phyloP scores from a whole-genome alignment of 2,329 filamentous ascomycete species.

The Tricladium varicosporioides region DNA sequence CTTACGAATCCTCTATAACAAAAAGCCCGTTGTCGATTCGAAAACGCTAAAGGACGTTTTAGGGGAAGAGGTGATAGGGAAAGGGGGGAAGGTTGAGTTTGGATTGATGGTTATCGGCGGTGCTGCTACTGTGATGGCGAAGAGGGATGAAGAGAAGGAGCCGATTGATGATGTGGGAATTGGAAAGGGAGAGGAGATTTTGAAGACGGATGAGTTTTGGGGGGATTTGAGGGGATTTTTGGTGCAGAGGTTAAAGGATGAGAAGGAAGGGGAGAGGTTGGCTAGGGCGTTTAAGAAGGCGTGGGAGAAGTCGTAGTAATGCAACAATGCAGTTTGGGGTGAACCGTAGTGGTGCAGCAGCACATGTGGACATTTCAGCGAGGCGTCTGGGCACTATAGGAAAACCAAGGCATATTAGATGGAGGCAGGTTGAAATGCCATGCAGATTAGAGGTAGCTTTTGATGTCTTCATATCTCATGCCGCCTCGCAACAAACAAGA shows the following conservation, averaged over 20 bases:
- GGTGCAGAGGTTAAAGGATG: slow-evolving; percentile 74
- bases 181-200: slow-evolving; percentile 47
- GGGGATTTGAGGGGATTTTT: slow-evolving; percentile 78
- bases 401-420: neutral
- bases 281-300: slow-evolving; percentile 62
- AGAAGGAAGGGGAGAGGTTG: slow-evolving; percentile 55
- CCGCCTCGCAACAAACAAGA: slow-evolving; percentile 5
- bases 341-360: slow-evolving; percentile 5
- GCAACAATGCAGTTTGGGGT: no score
- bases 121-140: slow-evolving; percentile 44
- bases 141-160: slow-evolving; percentile 35
- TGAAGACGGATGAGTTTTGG: slow-evolving; percentile 81
- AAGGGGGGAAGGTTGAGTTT: slow-evolving; percentile 61
- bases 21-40: slow-evolving; percentile 77
- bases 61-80: slow-evolving; percentile 47
- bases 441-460: slow-evolving; percentile 22
- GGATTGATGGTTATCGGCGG: slow-evolving; percentile 87
- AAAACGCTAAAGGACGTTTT: slow-evolving; percentile 76
- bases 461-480: slow-evolving; percentile 24
- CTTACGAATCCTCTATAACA: slow-evolving; percentile 81
- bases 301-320: slow-evolving; percentile 7
- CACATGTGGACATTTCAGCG: neutral
- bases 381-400: neutral
- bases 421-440: slow-evolving; percentile 9
- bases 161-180: slow-evolving; percentile 49